Conservation (phyloP, 306 rosid genomes). For the Senna tora region DNA sequence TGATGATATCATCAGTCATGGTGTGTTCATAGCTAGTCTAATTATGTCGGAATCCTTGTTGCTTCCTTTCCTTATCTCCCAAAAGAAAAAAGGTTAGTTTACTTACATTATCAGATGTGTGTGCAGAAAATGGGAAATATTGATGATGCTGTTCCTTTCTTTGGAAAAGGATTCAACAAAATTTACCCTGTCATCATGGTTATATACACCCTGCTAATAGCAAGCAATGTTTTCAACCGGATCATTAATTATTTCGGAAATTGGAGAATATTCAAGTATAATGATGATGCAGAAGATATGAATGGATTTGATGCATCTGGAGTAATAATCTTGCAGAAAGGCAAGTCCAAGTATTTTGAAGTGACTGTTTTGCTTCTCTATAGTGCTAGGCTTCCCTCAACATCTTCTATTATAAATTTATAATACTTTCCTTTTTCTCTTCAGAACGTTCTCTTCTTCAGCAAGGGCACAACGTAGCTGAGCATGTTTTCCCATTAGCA, state of each 20-base stretch:
- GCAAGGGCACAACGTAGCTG: slow-evolving; percentile 87
- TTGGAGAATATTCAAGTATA: slow-evolving; percentile 71
- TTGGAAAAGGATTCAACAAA: slow-evolving; percentile 83
- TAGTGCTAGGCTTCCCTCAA: neutral
- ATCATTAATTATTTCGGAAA: slow-evolving; percentile 71
- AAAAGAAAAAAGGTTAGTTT: slow-evolving; percentile 16
- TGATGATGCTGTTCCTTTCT: slow-evolving; percentile 90
- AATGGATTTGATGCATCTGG: slow-evolving; percentile 96
- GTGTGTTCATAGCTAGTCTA: too few species aligned
- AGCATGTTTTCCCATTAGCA: slow-evolving; percentile 88
- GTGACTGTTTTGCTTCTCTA: too few species aligned
- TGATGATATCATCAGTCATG: slow-evolving; percentile 19
- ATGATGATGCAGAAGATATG: slow-evolving; percentile 72
- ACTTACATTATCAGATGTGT: slow-evolving; percentile 28
- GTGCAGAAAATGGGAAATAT: slow-evolving; percentile 94
- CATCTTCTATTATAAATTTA: too few species aligned
- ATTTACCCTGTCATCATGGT: slow-evolving; percentile 96
- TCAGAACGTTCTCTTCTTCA: slow-evolving; percentile 86
- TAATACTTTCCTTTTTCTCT: slow-evolving; percentile 7
- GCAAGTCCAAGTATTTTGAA: slow-evolving; percentile 53
- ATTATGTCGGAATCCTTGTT: too few species aligned
- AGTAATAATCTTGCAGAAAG: slow-evolving; percentile 79
- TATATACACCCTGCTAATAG: slow-evolving; percentile 80
- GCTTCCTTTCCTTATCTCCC: neutral
- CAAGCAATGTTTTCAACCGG: slow-evolving; percentile 74